Evolutionary conservation across 1,284 basidiomycete genomes (phyloP).

Genomic region (Moesziomyces parantarcticus): DNA sequence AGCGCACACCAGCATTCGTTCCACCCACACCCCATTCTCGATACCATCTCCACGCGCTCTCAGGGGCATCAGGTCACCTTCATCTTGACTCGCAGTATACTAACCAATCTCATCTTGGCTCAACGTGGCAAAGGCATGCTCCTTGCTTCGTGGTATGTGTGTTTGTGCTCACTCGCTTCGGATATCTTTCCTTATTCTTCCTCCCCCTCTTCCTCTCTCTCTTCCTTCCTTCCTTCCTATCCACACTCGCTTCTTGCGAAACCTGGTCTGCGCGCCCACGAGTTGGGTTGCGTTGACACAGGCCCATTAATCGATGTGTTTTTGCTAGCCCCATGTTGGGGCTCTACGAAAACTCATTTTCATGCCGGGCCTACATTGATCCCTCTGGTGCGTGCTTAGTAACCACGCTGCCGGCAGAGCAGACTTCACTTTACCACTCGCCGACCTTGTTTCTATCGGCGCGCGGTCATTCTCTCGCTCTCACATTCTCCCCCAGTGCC

Average conservation of each 20-base stretch:
- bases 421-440: constrained; percentile 55
- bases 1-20: neutral
- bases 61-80: constrained; percentile 9
- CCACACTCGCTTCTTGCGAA: neutral
- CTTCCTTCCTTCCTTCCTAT: constrained; percentile 1
- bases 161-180: neutral
- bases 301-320: constrained; percentile 62
- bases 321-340: constrained; percentile 10
- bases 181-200: neutral
- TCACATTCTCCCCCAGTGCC: constrained; percentile 11
- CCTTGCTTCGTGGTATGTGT: neutral
- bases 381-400: constrained; percentile 8
- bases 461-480: constrained; percentile 46
- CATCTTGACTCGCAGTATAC: too few relatives aligned
- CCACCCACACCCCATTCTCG: neutral
- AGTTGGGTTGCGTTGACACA: neutral
- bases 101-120: too few relatives aligned
- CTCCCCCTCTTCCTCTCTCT: neutral
- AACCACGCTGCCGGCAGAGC: constrained; percentile 11
- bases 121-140: neutral
- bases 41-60: constrained; percentile 5
- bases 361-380: constrained; percentile 60
- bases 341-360: constrained; percentile 51
- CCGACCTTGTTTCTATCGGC: constrained; percentile 2
- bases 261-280: neutral